Evolutionary conservation across 495 filamentous ascomycete genomes (phyloP).

Genomic region (Chlorociboria aeruginascens): DNA sequence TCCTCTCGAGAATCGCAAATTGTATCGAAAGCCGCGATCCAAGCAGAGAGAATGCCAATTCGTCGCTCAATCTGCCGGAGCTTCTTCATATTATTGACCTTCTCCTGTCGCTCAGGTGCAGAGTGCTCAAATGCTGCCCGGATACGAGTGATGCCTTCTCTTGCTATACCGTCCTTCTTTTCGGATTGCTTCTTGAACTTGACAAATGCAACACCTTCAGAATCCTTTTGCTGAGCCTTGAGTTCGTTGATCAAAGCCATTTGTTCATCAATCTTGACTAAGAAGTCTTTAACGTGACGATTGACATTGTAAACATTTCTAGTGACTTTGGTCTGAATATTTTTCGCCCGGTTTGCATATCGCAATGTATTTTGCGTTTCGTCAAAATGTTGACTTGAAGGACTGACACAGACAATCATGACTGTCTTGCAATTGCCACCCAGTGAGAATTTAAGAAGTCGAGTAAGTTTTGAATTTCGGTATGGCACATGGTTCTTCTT

Average conservation of each 20-base stretch:
- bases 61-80: slow-evolving; percentile 73
- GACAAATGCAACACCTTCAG: slow-evolving; percentile 71
- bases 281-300: slow-evolving; percentile 94
- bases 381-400: slow-evolving; percentile 93
- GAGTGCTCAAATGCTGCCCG: slow-evolving; percentile 78
- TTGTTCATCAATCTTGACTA: slow-evolving; percentile 97
- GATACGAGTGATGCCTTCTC: slow-evolving; percentile 72
- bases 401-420: slow-evolving; percentile 99
- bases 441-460: slow-evolving; percentile 90
- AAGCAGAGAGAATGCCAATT: slow-evolving; percentile 71
- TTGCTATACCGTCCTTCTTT: slow-evolving; percentile 66
- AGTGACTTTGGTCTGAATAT: slow-evolving; percentile 98
- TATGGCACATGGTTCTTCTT: slow-evolving; percentile 95
- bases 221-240: slow-evolving; percentile 81
- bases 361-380: slow-evolving; percentile 97
- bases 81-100: slow-evolving; percentile 68
- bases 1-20: slow-evolving; percentile 64
- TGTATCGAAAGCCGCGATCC: slow-evolving; percentile 85
- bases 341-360: slow-evolving; percentile 97
- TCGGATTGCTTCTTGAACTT: slow-evolving; percentile 84
- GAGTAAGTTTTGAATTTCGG: slow-evolving; percentile 93
- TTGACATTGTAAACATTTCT: slow-evolving; percentile 99
- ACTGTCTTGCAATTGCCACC: slow-evolving; percentile 98
- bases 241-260: slow-evolving; percentile 88
- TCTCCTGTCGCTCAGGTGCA: slow-evolving; percentile 65